phyloP scores from a whole-genome alignment of 192 early-diverging fungal species.

The Backusella psychrophila region DNA sequence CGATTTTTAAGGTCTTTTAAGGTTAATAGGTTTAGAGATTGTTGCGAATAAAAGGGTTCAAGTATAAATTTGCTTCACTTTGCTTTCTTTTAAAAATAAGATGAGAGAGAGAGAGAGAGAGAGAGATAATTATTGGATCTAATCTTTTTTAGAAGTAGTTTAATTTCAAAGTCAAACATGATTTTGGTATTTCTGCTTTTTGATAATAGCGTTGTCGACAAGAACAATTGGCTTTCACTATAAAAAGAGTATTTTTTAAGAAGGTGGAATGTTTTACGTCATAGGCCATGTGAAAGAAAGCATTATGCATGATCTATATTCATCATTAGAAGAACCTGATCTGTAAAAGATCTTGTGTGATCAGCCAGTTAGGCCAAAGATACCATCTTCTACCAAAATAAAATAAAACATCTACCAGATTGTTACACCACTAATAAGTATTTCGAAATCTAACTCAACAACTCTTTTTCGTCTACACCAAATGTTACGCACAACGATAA shows the following conservation, averaged over 20 bases:
- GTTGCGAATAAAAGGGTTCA: too few relatives aligned
- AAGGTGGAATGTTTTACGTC: not conserved
- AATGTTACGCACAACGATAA: not conserved
- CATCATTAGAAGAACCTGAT: not conserved
- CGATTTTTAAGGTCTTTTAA: not conserved
- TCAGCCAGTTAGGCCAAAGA: not conserved
- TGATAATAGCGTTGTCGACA: not conserved
- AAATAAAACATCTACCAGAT: not conserved
- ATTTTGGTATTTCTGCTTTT: not conserved
- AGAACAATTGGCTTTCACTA: not conserved
- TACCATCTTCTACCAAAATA: not conserved
- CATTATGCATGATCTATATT: not conserved
- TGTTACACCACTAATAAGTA: not conserved
- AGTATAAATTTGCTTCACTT: not conserved
- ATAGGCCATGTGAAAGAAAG: not conserved
- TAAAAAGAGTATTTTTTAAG: not conserved
- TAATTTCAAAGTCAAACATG: not conserved
- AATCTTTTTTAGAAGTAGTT: not conserved
- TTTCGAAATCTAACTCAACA: not conserved
- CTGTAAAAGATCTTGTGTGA: not conserved
- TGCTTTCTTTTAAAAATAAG: not conserved
- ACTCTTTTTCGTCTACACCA: not conserved
- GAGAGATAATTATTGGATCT: not conserved
- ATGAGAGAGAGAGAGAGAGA: not conserved
- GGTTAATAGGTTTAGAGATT: not conserved